phyloP scores from a whole-genome alignment of 805 yeast species.

The Barnettozyma botsteinii region DNA sequence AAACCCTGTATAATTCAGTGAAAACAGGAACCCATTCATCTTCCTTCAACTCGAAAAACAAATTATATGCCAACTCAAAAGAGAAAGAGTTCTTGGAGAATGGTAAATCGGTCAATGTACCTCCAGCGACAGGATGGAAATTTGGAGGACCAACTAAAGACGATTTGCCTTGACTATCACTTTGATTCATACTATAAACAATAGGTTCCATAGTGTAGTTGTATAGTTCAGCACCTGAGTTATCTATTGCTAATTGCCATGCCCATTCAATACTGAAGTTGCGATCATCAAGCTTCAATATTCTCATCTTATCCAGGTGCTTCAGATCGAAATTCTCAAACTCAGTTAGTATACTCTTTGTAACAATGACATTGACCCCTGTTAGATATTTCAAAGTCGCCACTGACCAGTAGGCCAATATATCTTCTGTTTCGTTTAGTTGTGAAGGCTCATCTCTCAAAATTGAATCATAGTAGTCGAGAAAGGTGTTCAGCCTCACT shows the following conservation, averaged over 20 bases:
- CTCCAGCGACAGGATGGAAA: conserved; percentile 19
- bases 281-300: conserved; percentile 12
- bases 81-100: conserved; percentile 18
- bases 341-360: conserved; percentile 14
- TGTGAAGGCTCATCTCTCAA: conserved; percentile 5
- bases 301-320: conserved; percentile 12
- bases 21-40: conserved; percentile 22
- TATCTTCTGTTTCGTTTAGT: conserved; percentile 10
- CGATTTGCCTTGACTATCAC: background rate
- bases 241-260: conserved; percentile 25
- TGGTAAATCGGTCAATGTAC: conserved; percentile 16
- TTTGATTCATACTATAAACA: conserved; percentile 9
- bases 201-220: conserved; percentile 16
- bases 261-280: conserved; percentile 18
- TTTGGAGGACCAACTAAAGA: conserved; percentile 20
- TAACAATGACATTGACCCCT: conserved; percentile 12
- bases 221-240: conserved; percentile 17
- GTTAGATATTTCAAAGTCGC: conserved; percentile 20
- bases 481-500: conserved; percentile 15
- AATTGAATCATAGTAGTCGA: conserved; percentile 17
- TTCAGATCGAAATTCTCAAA: conserved; percentile 20
- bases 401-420: conserved; percentile 18
- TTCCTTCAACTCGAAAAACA: conserved; percentile 15
- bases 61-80: conserved; percentile 16
- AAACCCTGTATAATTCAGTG: conserved; percentile 16